Evolutionary conservation across 257 asterid species (phyloP).

Genomic region (Buddleja alternifolia): DNA sequence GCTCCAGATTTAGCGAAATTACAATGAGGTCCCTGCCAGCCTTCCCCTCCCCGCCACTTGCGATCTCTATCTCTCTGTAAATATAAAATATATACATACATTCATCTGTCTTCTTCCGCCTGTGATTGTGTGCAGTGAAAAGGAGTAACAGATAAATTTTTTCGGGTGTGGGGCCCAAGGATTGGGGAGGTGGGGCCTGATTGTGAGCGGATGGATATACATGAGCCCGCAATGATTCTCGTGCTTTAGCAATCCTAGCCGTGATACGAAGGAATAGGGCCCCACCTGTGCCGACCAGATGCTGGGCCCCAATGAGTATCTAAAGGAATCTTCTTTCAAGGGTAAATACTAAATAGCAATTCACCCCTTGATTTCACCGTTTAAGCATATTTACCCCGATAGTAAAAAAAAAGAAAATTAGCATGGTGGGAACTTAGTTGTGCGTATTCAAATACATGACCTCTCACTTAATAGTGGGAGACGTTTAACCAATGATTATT

Average conservation of each 20-base stretch:
- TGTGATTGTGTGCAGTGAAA: conserved; percentile 6
- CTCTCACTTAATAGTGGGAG: too few relatives aligned
- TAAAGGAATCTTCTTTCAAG: too few relatives aligned
- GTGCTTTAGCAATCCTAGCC: conserved; percentile 18
- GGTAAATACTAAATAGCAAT: too few relatives aligned
- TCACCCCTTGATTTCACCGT: too few relatives aligned
- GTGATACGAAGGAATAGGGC: conserved; percentile 17
- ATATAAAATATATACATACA: too few relatives aligned
- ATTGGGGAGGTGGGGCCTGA: conserved; percentile 14
- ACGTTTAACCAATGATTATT: too few relatives aligned
- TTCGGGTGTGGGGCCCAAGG: too few relatives aligned
- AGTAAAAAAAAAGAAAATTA: too few relatives aligned
- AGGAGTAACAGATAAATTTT: neutral
- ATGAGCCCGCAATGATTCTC: conserved; percentile 17
- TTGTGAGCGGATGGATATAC: conserved; percentile 2
- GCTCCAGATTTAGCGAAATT: conserved; percentile 32
- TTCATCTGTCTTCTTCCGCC: neutral
- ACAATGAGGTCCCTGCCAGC: conserved; percentile 29
- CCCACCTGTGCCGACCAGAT: conserved; percentile 25
- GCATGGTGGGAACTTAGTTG: too few relatives aligned
- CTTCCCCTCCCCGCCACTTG: neutral
- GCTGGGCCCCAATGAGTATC: neutral
- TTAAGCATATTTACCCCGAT: too few relatives aligned
- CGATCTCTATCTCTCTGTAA: neutral
- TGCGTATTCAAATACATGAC: too few relatives aligned